Evolutionary conservation across 106 monocot genomes (phyloP).

Genomic region (Dendrobium catenatum): DNA sequence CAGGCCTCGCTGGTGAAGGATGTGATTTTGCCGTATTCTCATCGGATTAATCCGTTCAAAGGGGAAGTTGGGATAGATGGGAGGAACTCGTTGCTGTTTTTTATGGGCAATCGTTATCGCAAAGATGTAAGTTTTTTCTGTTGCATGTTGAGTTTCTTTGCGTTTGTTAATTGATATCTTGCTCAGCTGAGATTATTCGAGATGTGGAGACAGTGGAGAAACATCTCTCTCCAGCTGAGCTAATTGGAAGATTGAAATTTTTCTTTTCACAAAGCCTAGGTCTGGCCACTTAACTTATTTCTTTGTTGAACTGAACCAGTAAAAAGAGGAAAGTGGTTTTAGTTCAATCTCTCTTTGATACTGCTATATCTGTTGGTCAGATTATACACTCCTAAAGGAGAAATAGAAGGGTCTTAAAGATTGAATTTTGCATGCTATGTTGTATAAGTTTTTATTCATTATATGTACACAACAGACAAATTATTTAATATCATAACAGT

Average conservation of each 20-base stretch:
- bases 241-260: neutral
- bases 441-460: neutral
- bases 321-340: neutral
- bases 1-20: slow-evolving; percentile 81
- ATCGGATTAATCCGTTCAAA: slow-evolving; percentile 65
- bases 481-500: neutral
- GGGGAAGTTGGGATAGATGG: slow-evolving; percentile 49
- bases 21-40: slow-evolving; percentile 78
- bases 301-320: neutral
- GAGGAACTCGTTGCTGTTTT: slow-evolving; percentile 58
- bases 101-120: slow-evolving; percentile 87
- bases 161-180: neutral
- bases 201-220: neutral
- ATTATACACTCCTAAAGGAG: neutral
- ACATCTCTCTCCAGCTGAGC: neutral
- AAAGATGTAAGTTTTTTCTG: slow-evolving; percentile 50
- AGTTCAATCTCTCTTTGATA: neutral
- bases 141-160: neutral
- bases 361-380: neutral
- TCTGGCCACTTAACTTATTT: neutral
- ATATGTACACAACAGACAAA: neutral
- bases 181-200: neutral
- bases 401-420: neutral
- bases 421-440: slow-evolving; percentile 2
- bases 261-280: neutral